Evolutionary conservation across 257 asterid genomes (phyloP).

Genomic region (Nicotiana attenuata): DNA sequence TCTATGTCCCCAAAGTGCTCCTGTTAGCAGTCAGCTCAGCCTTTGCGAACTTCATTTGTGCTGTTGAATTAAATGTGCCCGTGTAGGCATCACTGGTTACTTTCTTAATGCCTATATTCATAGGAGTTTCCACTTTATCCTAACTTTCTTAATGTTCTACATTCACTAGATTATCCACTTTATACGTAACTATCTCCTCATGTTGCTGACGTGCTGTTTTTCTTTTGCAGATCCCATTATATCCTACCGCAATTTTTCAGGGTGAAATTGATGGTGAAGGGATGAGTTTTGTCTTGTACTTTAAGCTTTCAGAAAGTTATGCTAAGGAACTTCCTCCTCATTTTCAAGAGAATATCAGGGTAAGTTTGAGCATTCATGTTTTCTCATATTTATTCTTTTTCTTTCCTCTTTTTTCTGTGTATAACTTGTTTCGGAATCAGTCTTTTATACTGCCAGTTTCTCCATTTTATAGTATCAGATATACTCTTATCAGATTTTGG

Average conservation of each 20-base stretch:
- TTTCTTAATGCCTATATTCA: background rate
- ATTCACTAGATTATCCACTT: background rate
- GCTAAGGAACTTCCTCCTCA: conserved; percentile 42
- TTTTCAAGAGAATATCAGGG: conserved; percentile 46
- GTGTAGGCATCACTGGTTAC: background rate
- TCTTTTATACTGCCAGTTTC: background rate
- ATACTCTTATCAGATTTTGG: background rate
- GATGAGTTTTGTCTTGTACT: conserved; percentile 43
- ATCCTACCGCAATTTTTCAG: conserved; percentile 44
- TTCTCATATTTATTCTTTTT: background rate
- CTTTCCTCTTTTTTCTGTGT: conserved; percentile 2
- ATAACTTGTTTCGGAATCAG: background rate
- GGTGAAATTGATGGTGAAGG: conserved; percentile 54
- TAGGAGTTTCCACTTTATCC: background rate
- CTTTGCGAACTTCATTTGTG: background rate
- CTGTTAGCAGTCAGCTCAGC: background rate
- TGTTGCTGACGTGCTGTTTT: background rate
- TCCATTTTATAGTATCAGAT: background rate
- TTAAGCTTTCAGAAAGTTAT: conserved; percentile 39
- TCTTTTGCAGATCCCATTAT: conserved; percentile 36
- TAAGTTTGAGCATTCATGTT: conserved; percentile 16
- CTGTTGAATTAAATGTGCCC: background rate
- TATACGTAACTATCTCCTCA: background rate
- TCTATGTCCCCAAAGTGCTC: background rate
- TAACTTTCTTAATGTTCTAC: background rate